Percentiles rank a stretch among this genome's conserved stretches.
These are phyloP conservation scores for Rhodotorula sp. DNA, from an alignment of 1,284 basidiomycete genomes.

Conservation along the genomic window DNA sequence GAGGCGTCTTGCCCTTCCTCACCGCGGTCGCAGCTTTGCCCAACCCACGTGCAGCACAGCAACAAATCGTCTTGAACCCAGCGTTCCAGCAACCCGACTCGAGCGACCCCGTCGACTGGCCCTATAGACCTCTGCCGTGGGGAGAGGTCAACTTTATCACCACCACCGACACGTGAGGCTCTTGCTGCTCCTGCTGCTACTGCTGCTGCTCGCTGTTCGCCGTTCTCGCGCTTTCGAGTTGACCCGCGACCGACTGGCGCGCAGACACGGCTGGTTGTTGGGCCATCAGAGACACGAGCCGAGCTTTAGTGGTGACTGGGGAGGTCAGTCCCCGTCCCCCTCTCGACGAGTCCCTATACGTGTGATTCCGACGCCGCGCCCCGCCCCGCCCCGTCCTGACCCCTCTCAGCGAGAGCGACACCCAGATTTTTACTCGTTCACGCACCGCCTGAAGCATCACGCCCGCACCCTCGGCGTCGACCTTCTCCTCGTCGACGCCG, in stretches of 20 bases:
- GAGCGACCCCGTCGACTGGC: slow-evolving; percentile 21
- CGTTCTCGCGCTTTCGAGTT: neutral
- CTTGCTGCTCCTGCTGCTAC: neutral
- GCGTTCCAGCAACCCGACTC: slow-evolving; percentile 33
- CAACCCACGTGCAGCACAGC: no score
- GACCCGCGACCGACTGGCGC: no score
- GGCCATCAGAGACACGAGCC: slow-evolving; percentile 44
- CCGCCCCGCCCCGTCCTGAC: no score
- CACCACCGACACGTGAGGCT: slow-evolving; percentile 38
- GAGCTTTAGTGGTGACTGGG: slow-evolving; percentile 43
- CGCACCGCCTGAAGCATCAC: slow-evolving; percentile 35
- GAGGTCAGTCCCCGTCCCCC: neutral
- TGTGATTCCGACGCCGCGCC: no score
- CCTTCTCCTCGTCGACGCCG: slow-evolving; percentile 44
- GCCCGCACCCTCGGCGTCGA: slow-evolving; percentile 40
- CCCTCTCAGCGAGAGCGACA: no score
- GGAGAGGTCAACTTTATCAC: slow-evolving; percentile 42
- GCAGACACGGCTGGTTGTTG: slow-evolving; percentile 45
- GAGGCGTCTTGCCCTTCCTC: neutral
- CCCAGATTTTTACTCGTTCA: slow-evolving; percentile 42
- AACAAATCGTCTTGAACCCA: neutral
- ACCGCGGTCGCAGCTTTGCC: neutral
- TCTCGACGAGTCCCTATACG: neutral
- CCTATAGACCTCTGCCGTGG: slow-evolving; percentile 41
- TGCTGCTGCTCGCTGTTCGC: neutral